Base-by-base conservation (phyloP, 768 basidiomycete species). In the Chalciporus pseudorubinellus region DNA sequence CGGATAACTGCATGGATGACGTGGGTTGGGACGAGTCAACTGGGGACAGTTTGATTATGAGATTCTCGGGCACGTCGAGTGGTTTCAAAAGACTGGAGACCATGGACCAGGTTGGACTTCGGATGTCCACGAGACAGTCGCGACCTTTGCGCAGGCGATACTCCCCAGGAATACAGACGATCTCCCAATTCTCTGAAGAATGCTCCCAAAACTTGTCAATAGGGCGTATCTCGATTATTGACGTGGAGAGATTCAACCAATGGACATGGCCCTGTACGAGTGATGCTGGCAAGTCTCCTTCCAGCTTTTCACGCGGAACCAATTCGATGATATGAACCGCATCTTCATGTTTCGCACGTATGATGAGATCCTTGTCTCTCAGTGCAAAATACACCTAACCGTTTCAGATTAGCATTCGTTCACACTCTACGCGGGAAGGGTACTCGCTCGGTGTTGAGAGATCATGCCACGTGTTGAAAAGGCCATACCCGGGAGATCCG, bases 401-500 rank as follows among this genome's bases (percentile, higher is more conserved):
- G 16, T 40, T 10, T 26, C 18, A 39, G 24, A 16, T 11, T 16
- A 36, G 16, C 34, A 16, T n/a, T 36, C n/a, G 34, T 36, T 4
- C 6, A 39, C 20, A 18, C 1, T 3, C 8, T 21, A 19, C 6
- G 44, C 28, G 4, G n/a, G 12, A 48, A 22, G 5, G 2, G 11
- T 7, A 11, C 60, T 44, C 20, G 63, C 69, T 45, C 56, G 53
- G 31, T 70, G 48, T 8, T 26, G 51, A 6, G 34, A 53, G 2
- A 67, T 41, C 14, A 26, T 33, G 21, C 50, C 52, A 6, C 59
- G 49, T 1, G 60, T 69, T 1, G 63, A 49, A 21, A 60, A 69
- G 16, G 62, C 61, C 61, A 69, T 63, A 3, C 61, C 63, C 16
- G 53, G 39, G 16, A 62, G 44, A 50, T 64, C 69, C 2, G 49